Evolutionary conservation across 2,329 filamentous ascomycete genomes (phyloP).

Genomic region (Fusarium beomiforme): DNA sequence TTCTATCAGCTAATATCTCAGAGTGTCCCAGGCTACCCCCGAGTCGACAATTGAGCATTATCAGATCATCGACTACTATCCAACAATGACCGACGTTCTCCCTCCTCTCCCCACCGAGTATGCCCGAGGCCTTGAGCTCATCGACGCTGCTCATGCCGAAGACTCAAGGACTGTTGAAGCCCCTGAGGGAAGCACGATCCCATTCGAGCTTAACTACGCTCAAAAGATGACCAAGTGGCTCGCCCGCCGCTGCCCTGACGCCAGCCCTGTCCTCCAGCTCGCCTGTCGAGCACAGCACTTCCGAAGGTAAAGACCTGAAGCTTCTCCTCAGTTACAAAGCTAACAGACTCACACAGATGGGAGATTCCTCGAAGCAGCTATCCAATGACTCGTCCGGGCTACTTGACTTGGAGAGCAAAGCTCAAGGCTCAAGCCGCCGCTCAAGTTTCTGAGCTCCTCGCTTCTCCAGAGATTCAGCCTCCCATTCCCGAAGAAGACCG

Average conservation of each 20-base stretch:
- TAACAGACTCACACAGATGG: conserved; percentile 62
- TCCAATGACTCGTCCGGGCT: conserved; percentile 79
- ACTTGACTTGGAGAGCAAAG: conserved; percentile 81
- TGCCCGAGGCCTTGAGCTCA: conserved; percentile 67
- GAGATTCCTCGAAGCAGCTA: conserved; percentile 79
- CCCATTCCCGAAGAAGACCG: conserved; percentile 60
- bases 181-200: conserved; percentile 57
- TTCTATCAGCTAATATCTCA: not conserved
- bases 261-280: conserved; percentile 74
- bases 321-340: not conserved
- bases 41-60: not conserved
- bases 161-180: conserved; percentile 53
- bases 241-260: conserved; percentile 64
- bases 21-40: not conserved
- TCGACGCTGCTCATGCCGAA: conserved; percentile 70
- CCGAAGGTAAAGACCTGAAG: conserved; percentile 60
- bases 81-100: conserved; percentile 34
- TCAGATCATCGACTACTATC: not conserved
- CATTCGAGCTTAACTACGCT: conserved; percentile 87
- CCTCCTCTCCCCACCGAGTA: conserved; percentile 53
- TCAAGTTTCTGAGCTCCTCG: conserved; percentile 65
- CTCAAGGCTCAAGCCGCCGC: conserved; percentile 73
- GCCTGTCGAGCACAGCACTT: conserved; percentile 89
- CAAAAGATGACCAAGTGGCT: conserved; percentile 83
- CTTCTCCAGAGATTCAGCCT: conserved; percentile 49